phyloP scores from a whole-genome alignment of 768 basidiomycete species.

The Tephrocybe rancida region DNA sequence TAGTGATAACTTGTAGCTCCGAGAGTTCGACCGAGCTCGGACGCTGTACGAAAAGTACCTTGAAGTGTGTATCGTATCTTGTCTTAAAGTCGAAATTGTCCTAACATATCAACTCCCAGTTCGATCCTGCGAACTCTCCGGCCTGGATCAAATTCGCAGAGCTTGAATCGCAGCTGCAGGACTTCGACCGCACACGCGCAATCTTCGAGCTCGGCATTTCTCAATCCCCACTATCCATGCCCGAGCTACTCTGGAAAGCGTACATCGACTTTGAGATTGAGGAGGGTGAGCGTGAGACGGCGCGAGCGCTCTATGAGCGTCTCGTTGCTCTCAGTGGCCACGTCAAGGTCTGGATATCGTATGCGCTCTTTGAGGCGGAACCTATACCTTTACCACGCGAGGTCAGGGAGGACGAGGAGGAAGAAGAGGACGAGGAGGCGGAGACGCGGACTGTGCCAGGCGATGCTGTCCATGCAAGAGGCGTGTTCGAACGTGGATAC shows the following conservation, averaged over 20 bases:
- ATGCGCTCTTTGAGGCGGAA: conserved; percentile 89
- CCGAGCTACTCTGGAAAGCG: conserved; percentile 91
- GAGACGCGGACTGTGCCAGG: conserved; percentile 73
- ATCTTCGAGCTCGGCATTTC: conserved; percentile 92
- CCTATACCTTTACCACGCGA: conserved; percentile 66
- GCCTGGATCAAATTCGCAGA: conserved; percentile 98
- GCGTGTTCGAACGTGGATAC: conserved; percentile 87
- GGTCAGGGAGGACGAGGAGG: conserved; percentile 72
- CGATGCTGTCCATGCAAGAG: conserved; percentile 67
- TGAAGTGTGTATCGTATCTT: conserved; percentile 54
- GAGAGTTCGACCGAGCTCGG: conserved; percentile 95
- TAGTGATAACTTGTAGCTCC: conserved; percentile 49
- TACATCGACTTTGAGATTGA: conserved; percentile 97
- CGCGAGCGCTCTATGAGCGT: conserved; percentile 87
- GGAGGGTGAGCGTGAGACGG: conserved; percentile 87
- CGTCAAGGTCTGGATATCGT: conserved; percentile 97
- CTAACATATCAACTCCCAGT: conserved; percentile 38
- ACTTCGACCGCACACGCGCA: conserved; percentile 85
- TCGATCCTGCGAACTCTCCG: conserved; percentile 86
- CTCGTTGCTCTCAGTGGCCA: conserved; percentile 86
- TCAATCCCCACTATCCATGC: conserved; percentile 89
- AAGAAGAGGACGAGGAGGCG: conserved; percentile 65
- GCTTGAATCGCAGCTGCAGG: conserved; percentile 84
- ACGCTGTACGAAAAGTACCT: conserved; percentile 93
- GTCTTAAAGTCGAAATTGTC: background rate